These are phyloP conservation scores for Talaromyces pinophilus DNA, from an alignment of 2,329 filamentous ascomycete species.

Conservation along the genomic window DNA sequence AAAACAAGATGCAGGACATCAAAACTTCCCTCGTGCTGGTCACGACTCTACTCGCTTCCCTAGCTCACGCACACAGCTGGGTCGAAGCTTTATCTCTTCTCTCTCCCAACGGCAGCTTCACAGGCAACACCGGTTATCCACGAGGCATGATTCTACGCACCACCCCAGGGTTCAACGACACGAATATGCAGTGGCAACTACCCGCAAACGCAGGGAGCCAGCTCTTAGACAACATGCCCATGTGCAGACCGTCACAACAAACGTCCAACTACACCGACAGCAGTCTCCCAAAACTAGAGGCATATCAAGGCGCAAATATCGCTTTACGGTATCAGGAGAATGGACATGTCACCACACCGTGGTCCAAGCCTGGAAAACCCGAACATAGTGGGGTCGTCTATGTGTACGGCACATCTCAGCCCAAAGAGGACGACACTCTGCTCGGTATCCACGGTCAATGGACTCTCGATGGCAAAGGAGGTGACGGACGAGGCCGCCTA, in stretches of 20 bases:
- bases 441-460: slow-evolving; percentile 70
- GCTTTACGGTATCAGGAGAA: slow-evolving; percentile 73
- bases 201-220: slow-evolving; percentile 55
- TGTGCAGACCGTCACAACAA: slow-evolving; percentile 68
- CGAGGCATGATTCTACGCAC: slow-evolving; percentile 67
- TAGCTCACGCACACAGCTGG: slow-evolving; percentile 70
- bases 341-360: slow-evolving; percentile 67
- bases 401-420: slow-evolving; percentile 69
- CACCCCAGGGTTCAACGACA: slow-evolving; percentile 58
- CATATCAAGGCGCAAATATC: slow-evolving; percentile 62
- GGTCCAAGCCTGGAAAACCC: slow-evolving; percentile 61
- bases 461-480: slow-evolving; percentile 78
- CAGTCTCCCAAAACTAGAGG: slow-evolving; percentile 62
- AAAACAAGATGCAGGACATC: slow-evolving; percentile 21
- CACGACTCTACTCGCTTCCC: slow-evolving; percentile 30
- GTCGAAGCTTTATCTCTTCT: slow-evolving; percentile 74
- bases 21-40: slow-evolving; percentile 20
- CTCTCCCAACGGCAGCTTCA: slow-evolving; percentile 70
- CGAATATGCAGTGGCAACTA: slow-evolving; percentile 63
- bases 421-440: slow-evolving; percentile 60
- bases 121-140: slow-evolving; percentile 70
- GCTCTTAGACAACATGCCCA: slow-evolving; percentile 53
- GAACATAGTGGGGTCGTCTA: slow-evolving; percentile 70
- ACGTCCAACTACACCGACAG: slow-evolving; percentile 58
- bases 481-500: slow-evolving; percentile 74